These are phyloP conservation scores for Nannochloropsis oceanica DNA, from an alignment of 108 stramenopile species.

Conservation along the genomic window DNA sequence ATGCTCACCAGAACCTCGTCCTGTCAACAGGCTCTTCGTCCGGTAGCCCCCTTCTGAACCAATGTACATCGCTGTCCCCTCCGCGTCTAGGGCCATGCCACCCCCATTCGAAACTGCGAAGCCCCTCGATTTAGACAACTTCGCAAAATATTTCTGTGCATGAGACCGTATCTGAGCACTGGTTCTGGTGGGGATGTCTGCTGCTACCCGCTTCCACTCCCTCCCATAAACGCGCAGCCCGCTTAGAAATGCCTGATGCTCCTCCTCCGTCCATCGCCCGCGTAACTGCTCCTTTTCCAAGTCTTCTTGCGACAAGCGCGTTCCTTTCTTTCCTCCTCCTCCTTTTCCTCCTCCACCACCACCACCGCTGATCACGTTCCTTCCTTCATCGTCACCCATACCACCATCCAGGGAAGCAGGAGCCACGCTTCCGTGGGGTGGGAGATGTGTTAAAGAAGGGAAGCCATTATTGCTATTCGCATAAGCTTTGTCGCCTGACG, in stretches of 20 bases:
- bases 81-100: background rate
- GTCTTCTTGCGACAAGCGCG: no score
- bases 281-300: background rate
- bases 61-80: background rate
- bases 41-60: background rate
- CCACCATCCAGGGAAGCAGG: background rate
- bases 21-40: no score
- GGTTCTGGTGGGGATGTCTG: background rate
- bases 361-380: background rate
- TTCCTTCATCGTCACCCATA: no score
- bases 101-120: background rate
- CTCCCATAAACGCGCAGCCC: background rate
- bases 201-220: background rate
- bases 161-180: background rate
- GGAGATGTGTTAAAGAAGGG: background rate
- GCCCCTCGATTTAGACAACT: background rate
- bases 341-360: background rate
- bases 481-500: no score
- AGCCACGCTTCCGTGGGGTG: background rate
- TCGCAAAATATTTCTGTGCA: conserved; percentile 1
- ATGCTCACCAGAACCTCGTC: no score
- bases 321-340: no score
- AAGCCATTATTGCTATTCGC: background rate
- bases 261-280: background rate
- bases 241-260: background rate